Base-by-base conservation (phyloP, 192 early-diverging fungal species). In the Glomus cerebriforme region DNA sequence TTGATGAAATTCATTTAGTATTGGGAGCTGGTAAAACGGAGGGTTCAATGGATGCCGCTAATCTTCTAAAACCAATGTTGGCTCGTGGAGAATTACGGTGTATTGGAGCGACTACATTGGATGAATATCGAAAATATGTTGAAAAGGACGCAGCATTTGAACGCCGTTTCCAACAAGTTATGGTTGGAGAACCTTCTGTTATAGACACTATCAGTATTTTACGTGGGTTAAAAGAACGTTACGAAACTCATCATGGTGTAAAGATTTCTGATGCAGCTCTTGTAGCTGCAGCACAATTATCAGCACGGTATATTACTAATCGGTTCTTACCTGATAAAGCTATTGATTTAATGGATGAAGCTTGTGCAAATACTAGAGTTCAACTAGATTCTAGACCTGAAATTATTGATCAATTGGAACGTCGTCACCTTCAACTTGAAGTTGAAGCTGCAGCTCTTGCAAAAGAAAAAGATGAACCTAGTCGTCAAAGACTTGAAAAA, bases 361-460 rank as follows among this genome's bases (percentile, higher is more conserved):
- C 97, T 1, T 96, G 95, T 83, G 97, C 98, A 19, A 95, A 96
- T 84, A 92, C 92, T 4, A 93, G 96, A 32, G 97, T 99, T 9
- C 97, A 99, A 83, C 89, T 98, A 22, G 98, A 99, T 81, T 95
- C 96, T 9, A 94, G 97, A 80, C 98, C 98, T 7, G 98, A 99
- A 86, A 86, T 91, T 73, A 98, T 99, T 66, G 98, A 99, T 84
- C 88, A 92, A 3, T 88, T 99, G n/a, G 96, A 99, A 79, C 93
- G 98, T 54, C 92, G 91, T 45, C 89, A 92, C 73, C 85, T 98
- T 43, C 98, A 98, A 85, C 87, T 98, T 10, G 97, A 99, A 83
- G 93, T 99, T 71, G 98, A 99, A 86, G 93, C 93, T 47, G 96
- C 92, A 2, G 98, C 98, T 0, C 86, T 99, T 69, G 86, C 86